Base-by-base conservation (phyloP, 2,329 filamentous ascomycete genomes). In the Phaeomoniella chlamydospora region DNA sequence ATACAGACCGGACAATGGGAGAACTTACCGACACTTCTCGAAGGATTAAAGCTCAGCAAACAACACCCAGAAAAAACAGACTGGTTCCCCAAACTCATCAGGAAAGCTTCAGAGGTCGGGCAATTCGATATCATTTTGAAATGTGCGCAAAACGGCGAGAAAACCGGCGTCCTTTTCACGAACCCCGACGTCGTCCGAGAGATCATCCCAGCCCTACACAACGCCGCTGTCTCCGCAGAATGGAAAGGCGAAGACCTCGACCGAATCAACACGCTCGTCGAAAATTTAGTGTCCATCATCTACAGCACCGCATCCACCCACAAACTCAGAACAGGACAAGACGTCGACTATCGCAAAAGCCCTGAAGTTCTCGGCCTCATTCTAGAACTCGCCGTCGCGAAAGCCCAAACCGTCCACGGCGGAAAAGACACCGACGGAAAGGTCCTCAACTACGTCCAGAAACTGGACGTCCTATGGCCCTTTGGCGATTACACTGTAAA, bases 331-430 rank as follows among this genome's bases (percentile, higher is more conserved):
- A 41, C 45, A 13, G 31, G 36, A n/a, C n/a, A n/a, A n/a, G 37
- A 47, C 12, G 14, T 43, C 3, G 33, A 44, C 15, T 33, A 44
- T 4, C 57, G 60, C 41, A 46, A 45, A 32, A 50, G 52, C 37
- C 60, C 62, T 1, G 55, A 58, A 16, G 53, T 66, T 13, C 52
- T 62, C 31, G 63, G 54, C 15, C 48, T 57, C 2, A 40, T 66
- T 13, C 48, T 69, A 5, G 57, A 67, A 35, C 48, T 70, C 12
- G 55, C 55, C 41, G 61, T 64, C 16, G 55, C 60, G n/a, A 50
- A 53, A 29, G 57, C 61, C 3, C 26, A 58, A n/a, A 51, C 54
- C 17, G 42, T 58, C 19, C 43, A 47, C 14, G 53, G 43, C 3
- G 56, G 56, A 2, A 54, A 56, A 22, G 63, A 68, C 43, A 42